Percentiles rank a stretch among this genome's conserved stretches.
These are phyloP conservation scores for Dioszegia crocea DNA, from an alignment of 768 basidiomycete species.

Conservation along the genomic window DNA sequence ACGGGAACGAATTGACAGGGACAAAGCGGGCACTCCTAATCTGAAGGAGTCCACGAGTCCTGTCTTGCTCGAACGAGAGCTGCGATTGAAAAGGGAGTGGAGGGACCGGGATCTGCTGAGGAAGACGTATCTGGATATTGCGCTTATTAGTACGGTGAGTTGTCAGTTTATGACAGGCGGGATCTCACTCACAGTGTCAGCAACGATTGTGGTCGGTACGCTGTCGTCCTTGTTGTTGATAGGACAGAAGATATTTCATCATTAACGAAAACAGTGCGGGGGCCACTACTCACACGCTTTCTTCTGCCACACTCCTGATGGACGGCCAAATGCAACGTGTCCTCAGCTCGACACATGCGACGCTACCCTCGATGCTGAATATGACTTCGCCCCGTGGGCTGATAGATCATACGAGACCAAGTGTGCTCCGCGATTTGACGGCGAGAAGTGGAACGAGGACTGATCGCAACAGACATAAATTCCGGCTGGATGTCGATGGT, in stretches of 20 bases:
- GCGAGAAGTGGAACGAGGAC: too few species aligned
- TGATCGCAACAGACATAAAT: constrained; percentile 13
- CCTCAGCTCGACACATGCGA: too few species aligned
- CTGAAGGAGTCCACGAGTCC: neutral
- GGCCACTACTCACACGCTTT: neutral
- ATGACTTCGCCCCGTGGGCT: neutral
- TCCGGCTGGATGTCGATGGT: constrained; percentile 17
- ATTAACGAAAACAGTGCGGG: neutral
- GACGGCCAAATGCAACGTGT: constrained; percentile 5
- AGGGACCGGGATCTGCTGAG: neutral
- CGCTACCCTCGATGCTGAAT: too few species aligned
- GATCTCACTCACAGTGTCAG: too few species aligned
- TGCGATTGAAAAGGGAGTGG: neutral
- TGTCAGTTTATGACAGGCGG: too few species aligned
- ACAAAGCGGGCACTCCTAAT: too few species aligned
- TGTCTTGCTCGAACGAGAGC: neutral
- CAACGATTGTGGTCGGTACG: constrained; percentile 4
- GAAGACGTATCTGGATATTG: constrained; percentile 11
- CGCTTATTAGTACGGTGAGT: constrained; percentile 2
- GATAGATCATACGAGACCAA: constrained; percentile 2
- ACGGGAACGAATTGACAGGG: neutral
- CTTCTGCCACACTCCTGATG: neutral
- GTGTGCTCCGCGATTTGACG: neutral
- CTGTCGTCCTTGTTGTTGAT: too few species aligned
- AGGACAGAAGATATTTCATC: neutral